Conservation (phyloP, 176 grass and related monocot species). For the Bothriochloa decipiens region DNA sequence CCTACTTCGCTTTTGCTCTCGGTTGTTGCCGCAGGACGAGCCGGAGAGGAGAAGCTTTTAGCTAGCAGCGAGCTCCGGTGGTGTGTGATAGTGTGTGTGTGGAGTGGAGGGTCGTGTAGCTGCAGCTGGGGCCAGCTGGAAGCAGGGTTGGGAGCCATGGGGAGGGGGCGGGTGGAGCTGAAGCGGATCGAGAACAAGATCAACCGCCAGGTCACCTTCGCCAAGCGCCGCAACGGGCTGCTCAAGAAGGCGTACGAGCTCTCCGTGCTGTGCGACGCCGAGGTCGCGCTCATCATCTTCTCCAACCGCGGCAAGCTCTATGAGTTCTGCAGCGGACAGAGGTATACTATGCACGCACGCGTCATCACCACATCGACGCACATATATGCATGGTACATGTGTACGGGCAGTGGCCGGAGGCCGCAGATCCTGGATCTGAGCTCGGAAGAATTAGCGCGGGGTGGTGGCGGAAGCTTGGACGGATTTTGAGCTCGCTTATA, state of each 20-base stretch:
- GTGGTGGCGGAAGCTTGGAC: neutral
- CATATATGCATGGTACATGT: neutral
- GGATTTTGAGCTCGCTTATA: neutral
- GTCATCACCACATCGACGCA: neutral
- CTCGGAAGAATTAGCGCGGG: too few species aligned
- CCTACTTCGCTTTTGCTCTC: neutral
- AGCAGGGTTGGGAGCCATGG: constrained; percentile 49
- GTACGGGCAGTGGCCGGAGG: neutral
- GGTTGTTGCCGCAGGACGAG: neutral
- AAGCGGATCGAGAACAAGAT: constrained; percentile 99
- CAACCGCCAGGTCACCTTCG: constrained; percentile 96
- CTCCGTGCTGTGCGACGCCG: constrained; percentile 88
- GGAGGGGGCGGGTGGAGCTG: constrained; percentile 88
- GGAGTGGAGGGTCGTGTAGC: neutral
- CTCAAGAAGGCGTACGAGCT: constrained; percentile 98
- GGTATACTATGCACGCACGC: constrained; percentile 8
- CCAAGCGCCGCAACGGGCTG: constrained; percentile 86
- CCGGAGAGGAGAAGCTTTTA: neutral
- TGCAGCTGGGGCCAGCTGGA: neutral
- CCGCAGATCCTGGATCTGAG: constrained; percentile 36
- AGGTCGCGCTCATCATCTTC: constrained; percentile 96
- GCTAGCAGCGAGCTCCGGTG: neutral
- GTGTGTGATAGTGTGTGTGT: neutral
- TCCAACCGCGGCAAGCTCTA: constrained; percentile 91
- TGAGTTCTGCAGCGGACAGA: constrained; percentile 84